phyloP scores from a whole-genome alignment of 176 grass and related monocot species.

The Elymus sibiricus region DNA sequence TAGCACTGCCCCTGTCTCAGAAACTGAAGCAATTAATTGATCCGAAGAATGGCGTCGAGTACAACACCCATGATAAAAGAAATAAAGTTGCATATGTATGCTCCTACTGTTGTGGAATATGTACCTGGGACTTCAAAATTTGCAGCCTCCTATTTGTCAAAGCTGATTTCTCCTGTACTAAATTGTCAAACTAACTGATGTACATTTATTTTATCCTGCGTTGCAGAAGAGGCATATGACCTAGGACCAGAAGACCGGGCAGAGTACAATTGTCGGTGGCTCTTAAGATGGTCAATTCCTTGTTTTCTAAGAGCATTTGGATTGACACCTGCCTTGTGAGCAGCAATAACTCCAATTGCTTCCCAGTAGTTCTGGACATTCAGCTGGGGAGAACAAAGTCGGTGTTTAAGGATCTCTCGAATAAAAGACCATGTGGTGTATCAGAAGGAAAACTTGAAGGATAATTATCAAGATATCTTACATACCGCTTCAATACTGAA shows the following conservation, averaged over 20 bases:
- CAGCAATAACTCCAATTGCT: conserved; percentile 83
- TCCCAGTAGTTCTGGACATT: conserved; percentile 93
- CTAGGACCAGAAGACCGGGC: neutral
- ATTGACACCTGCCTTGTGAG: conserved; percentile 84
- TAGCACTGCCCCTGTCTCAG: neutral
- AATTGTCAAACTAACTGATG: conserved; percentile 25
- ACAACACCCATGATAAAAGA: too few species aligned
- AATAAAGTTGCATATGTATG: neutral
- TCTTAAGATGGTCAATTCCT: conserved; percentile 52
- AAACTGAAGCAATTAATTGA: neutral
- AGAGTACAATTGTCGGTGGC: conserved; percentile 21
- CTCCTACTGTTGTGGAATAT: conserved; percentile 14
- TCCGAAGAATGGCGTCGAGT: neutral
- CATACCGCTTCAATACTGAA: conserved; percentile 60
- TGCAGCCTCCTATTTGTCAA: neutral
- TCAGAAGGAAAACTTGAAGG: conserved; percentile 14
- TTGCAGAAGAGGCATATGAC: conserved; percentile 10
- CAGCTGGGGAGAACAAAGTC: conserved; percentile 38
- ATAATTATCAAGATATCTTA: neutral
- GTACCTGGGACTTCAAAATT: conserved; percentile 22
- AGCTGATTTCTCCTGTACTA: conserved; percentile 17
- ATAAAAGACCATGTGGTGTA: neutral
- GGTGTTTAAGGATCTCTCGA: neutral
- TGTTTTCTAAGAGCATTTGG: conserved; percentile 68
- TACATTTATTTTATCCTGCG: conserved; percentile 24